Conservation (phyloP, 1,284 basidiomycete genomes). For the Vanrija sp. region DNA sequence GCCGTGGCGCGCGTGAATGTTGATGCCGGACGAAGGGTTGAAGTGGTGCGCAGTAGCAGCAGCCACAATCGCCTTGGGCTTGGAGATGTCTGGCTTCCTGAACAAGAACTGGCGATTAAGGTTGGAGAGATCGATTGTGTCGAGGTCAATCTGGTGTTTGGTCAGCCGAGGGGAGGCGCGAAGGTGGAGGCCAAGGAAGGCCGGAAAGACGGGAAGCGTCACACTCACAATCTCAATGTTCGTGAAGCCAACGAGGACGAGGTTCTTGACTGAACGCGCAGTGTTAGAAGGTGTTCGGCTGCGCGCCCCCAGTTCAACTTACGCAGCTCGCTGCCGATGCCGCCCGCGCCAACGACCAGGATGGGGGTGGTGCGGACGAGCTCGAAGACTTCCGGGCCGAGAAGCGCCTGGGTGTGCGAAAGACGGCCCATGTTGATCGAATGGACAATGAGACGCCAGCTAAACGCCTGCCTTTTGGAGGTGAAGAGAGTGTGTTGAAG, state of each 20-base stretch:
- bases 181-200: background rate
- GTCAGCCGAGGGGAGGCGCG: slow-evolving; percentile 6
- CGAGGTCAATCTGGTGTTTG: slow-evolving; percentile 72
- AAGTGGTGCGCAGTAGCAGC: slow-evolving; percentile 83
- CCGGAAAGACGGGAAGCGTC: background rate
- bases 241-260: slow-evolving; percentile 87
- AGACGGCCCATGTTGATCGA: slow-evolving; percentile 30
- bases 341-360: slow-evolving; percentile 91
- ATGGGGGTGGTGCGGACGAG: slow-evolving; percentile 61
- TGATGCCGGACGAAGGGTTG: slow-evolving; percentile 69
- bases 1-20: slow-evolving; percentile 83
- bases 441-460: background rate
- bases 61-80: slow-evolving; percentile 91
- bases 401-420: slow-evolving; percentile 54
- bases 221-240: slow-evolving; percentile 66
- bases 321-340: slow-evolving; percentile 96
- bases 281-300: no score
- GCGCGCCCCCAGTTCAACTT: slow-evolving; percentile 44
- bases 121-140: slow-evolving; percentile 98
- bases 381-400: slow-evolving; percentile 64
- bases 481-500: no score
- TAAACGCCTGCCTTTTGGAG: no score
- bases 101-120: slow-evolving; percentile 98
- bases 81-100: slow-evolving; percentile 94
- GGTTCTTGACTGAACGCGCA: slow-evolving; percentile 74